Conservation (phyloP, 2,329 filamentous ascomycete genomes). For the Ceratocystis variospora region DNA sequence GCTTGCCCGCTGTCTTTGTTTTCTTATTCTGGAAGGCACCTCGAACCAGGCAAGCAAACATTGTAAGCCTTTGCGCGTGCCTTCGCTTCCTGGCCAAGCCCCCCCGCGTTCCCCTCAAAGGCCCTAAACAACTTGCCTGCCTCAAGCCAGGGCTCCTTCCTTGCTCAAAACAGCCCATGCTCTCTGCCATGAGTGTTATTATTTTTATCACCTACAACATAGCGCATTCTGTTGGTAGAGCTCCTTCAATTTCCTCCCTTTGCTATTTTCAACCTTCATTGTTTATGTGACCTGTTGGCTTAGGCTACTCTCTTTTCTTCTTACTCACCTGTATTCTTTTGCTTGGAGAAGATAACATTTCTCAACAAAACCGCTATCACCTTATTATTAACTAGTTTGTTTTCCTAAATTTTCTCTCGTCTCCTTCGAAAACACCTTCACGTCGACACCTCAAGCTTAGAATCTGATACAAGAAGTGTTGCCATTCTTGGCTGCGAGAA, state of each 20-base stretch:
- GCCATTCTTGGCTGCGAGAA: neutral
- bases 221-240: neutral
- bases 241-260: conserved; percentile 9
- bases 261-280: neutral
- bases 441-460: neutral
- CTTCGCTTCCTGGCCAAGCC: neutral
- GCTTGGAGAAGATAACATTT: neutral
- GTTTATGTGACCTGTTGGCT: neutral
- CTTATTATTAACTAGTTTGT: neutral
- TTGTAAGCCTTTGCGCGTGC: neutral
- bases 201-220: conserved; percentile 4
- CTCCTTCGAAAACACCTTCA: neutral
- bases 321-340: neutral
- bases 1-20: neutral
- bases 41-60: neutral
- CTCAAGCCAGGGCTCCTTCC: neutral
- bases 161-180: neutral
- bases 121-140: neutral
- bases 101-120: neutral
- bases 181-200: neutral
- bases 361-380: neutral
- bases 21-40: neutral
- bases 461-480: neutral
- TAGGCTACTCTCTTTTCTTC: neutral
- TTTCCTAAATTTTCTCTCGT: neutral